Conservation (phyloP, 257 asterid species). For the Paraleonurus japonicus region DNA sequence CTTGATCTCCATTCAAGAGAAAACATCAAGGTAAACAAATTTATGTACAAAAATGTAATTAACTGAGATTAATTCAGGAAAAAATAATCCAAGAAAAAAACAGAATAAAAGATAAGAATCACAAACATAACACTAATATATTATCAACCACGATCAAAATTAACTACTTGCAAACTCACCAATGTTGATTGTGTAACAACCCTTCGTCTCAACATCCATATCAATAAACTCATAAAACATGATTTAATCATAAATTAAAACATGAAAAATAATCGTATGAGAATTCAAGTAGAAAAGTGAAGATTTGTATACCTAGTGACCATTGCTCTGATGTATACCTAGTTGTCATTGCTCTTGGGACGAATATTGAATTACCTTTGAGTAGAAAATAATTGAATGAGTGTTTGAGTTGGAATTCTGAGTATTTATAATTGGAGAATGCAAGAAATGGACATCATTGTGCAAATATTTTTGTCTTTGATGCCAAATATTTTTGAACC, state of each 20-base stretch:
- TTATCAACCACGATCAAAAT: constrained; percentile 27
- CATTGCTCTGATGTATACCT: no score
- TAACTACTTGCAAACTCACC: constrained; percentile 36
- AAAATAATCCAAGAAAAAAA: neutral
- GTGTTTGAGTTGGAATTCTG: no score
- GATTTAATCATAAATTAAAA: neutral
- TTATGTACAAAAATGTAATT: neutral
- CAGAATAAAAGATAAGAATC: neutral
- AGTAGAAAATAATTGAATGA: no score
- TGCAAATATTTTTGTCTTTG: no score
- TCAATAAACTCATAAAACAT: constrained; percentile 10
- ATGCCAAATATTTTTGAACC: no score
- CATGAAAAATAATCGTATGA: no score
- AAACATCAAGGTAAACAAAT: neutral
- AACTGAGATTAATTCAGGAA: neutral
- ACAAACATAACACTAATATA: constrained; percentile 19
- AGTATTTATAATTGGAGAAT: no score
- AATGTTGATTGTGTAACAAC: constrained; percentile 20
- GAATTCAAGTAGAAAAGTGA: no score
- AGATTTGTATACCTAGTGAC: no score
- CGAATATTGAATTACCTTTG: no score
- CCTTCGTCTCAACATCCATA: constrained; percentile 27
- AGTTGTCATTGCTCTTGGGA: no score
- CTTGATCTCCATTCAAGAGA: neutral
- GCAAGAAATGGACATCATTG: no score